These are phyloP conservation scores for Ramaria sp. DNA, from an alignment of 768 basidiomycete species.

Conservation along the genomic window DNA sequence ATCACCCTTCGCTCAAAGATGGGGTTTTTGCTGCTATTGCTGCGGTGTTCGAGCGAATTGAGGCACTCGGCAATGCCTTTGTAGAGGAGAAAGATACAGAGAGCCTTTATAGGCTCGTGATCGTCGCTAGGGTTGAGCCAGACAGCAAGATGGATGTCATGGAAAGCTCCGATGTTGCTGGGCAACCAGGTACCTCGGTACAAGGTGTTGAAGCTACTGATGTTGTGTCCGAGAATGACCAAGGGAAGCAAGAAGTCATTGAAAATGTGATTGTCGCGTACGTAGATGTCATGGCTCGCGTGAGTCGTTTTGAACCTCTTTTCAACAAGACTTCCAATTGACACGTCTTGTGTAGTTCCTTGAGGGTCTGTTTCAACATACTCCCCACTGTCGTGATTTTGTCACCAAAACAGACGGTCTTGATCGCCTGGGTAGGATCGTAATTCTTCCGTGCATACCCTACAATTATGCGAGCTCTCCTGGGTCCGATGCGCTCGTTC, in stretches of 20 bases:
- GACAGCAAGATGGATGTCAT: slow-evolving; percentile 2
- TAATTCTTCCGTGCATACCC: slow-evolving; percentile 77
- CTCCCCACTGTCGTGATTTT: slow-evolving; percentile 84
- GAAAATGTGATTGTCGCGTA: slow-evolving; percentile 70
- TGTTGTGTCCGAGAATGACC: not conserved
- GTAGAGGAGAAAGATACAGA: slow-evolving; percentile 43
- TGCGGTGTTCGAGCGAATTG: slow-evolving; percentile 58
- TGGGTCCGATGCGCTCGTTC: slow-evolving; percentile 78
- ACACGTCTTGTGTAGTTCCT: slow-evolving; percentile 50
- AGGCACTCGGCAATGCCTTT: slow-evolving; percentile 58
- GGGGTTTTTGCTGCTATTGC: slow-evolving; percentile 72
- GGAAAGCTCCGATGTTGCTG: slow-evolving; percentile 1
- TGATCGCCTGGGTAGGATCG: slow-evolving; percentile 60
- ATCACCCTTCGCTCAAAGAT: slow-evolving; percentile 81
- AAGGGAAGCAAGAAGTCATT: slow-evolving; percentile 4
- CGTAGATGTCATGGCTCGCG: slow-evolving; percentile 71
- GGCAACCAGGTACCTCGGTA: not conserved
- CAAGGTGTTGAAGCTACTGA: not conserved
- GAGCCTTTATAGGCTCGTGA: slow-evolving; percentile 54
- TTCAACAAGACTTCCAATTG: not conserved
- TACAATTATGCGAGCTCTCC: slow-evolving; percentile 81
- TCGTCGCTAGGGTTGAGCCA: slow-evolving; percentile 10
- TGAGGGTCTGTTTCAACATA: slow-evolving; percentile 90
- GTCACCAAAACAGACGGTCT: slow-evolving; percentile 65
- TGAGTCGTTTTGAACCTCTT: slow-evolving; percentile 23